Percentiles rank a stretch among this genome's conserved stretches.
These are phyloP conservation scores for Apiospora saccharicola DNA, from an alignment of 2,329 filamentous ascomycete genomes.

Conservation along the genomic window DNA sequence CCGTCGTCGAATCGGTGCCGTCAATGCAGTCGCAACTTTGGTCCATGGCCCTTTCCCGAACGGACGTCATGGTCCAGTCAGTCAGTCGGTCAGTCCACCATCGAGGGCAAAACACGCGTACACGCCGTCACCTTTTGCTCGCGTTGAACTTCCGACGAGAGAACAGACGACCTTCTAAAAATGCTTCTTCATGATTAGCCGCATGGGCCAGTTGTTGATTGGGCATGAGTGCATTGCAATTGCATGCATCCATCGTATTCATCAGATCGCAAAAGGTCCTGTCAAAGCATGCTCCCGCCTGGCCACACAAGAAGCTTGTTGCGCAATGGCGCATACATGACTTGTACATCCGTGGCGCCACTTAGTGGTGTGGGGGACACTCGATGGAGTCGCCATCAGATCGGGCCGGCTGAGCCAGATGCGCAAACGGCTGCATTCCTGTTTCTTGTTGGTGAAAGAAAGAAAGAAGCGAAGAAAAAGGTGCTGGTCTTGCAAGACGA, in stretches of 20 bases:
- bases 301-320: slow-evolving; percentile 7
- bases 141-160: neutral
- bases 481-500: neutral
- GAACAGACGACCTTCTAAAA: neutral
- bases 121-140: neutral
- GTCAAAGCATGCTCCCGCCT: neutral
- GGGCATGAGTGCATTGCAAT: neutral
- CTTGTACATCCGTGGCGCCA: slow-evolving; percentile 12
- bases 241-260: slow-evolving; percentile 7
- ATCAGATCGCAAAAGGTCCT: neutral
- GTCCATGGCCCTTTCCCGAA: neutral
- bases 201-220: neutral
- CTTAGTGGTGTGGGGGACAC: slow-evolving; percentile 1
- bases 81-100: neutral
- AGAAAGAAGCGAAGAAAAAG: neutral
- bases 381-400: slow-evolving; percentile 1
- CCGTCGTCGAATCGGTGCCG: neutral
- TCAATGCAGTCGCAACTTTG: slow-evolving; percentile 2
- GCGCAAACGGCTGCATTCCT: neutral
- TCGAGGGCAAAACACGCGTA: neutral
- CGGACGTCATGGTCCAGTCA: slow-evolving; percentile 6
- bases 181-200: neutral
- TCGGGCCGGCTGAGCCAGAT: neutral
- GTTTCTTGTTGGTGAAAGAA: slow-evolving; percentile 1
- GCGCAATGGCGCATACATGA: slow-evolving; percentile 10